Evolutionary conservation across 2,329 filamentous ascomycete genomes (phyloP).

Genomic region (Paracorniculantispora psalliotae): DNA sequence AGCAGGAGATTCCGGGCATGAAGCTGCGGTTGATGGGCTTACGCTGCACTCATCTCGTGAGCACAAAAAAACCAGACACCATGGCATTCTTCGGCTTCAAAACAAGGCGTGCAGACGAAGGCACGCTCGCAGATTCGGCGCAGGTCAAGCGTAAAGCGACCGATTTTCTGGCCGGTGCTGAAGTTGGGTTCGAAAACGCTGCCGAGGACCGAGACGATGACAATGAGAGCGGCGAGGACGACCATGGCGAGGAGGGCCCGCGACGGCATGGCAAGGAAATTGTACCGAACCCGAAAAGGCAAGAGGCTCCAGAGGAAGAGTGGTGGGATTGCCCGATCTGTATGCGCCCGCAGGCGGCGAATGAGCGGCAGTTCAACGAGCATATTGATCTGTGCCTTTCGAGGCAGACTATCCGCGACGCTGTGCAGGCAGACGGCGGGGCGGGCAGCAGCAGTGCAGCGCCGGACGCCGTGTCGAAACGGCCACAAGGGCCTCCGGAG

Average conservation of each 20-base stretch:
- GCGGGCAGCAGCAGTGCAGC: not conserved
- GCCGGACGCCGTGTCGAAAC: not conserved
- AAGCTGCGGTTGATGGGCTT: conserved; percentile 83
- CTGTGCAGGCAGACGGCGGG: conserved; percentile 53
- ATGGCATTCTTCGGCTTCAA: conserved; percentile 73
- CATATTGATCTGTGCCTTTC: conserved; percentile 93
- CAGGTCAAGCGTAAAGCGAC: not conserved
- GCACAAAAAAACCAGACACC: conserved; percentile 73
- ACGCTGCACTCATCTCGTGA: conserved; percentile 80
- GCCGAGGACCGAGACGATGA: conserved; percentile 8
- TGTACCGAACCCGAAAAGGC: conserved; percentile 38
- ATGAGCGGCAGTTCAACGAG: conserved; percentile 77
- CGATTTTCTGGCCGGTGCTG: conserved; percentile 12
- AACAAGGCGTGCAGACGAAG: conserved; percentile 23
- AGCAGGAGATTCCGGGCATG: conserved; percentile 76
- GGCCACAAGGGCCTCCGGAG: conserved; percentile 19
- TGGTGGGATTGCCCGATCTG: conserved; percentile 90
- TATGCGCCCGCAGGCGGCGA: conserved; percentile 63
- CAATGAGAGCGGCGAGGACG: not conserved
- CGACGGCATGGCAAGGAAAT: conserved; percentile 47
- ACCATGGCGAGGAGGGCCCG: conserved; percentile 40
- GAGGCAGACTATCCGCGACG: conserved; percentile 77
- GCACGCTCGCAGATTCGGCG: not conserved
- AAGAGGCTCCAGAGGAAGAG: conserved; percentile 35
- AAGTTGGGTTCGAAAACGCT: not conserved